Percentiles rank a stretch among this genome's conserved stretches.
These are phyloP conservation scores for Helicosporidium sp. DNA, from an alignment of 139 green algal species.

Conservation along the genomic window DNA sequence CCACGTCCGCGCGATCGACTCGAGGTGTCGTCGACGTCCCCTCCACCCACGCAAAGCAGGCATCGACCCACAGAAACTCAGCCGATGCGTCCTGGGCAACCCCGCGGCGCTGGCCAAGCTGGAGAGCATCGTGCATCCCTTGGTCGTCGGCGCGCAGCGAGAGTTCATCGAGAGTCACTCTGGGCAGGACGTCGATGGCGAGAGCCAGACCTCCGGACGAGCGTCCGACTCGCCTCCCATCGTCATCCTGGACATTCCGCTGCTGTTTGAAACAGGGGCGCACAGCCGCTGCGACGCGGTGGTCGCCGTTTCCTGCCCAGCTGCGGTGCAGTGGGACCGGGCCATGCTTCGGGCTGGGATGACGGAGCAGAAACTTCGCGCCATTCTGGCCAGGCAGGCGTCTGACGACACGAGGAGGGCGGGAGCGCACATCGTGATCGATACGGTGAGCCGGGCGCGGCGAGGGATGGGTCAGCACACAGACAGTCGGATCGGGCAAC, in stretches of 20 bases:
- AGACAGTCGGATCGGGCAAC: too few relatives aligned
- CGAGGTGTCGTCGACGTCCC: too few relatives aligned
- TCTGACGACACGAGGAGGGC: conserved; percentile 44
- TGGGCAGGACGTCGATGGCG: too few relatives aligned
- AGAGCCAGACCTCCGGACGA: too few relatives aligned
- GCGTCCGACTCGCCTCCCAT: too few relatives aligned
- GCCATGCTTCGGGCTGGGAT: conserved; percentile 51
- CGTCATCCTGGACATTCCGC: conserved; percentile 57
- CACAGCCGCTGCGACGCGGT: conserved; percentile 30
- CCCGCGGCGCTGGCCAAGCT: conserved; percentile 31
- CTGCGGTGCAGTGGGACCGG: conserved; percentile 31
- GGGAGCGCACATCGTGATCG: conserved; percentile 38
- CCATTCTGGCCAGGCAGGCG: conserved; percentile 43
- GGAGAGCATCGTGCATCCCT: conserved; percentile 53
- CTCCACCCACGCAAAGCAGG: too few relatives aligned
- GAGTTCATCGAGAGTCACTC: too few relatives aligned
- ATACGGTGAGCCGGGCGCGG: conserved; percentile 41
- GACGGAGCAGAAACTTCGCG: conserved; percentile 41
- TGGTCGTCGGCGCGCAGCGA: too few relatives aligned
- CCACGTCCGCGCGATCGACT: too few relatives aligned
- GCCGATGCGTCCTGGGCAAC: background rate
- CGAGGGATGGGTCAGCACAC: too few relatives aligned
- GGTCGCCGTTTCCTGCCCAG: conserved; percentile 32
- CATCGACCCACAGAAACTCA: background rate
- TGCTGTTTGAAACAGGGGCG: conserved; percentile 52